These are phyloP conservation scores for Gryganskiella cystojenkinii DNA, from an alignment of 192 early-diverging fungal species.

Conservation along the genomic window DNA sequence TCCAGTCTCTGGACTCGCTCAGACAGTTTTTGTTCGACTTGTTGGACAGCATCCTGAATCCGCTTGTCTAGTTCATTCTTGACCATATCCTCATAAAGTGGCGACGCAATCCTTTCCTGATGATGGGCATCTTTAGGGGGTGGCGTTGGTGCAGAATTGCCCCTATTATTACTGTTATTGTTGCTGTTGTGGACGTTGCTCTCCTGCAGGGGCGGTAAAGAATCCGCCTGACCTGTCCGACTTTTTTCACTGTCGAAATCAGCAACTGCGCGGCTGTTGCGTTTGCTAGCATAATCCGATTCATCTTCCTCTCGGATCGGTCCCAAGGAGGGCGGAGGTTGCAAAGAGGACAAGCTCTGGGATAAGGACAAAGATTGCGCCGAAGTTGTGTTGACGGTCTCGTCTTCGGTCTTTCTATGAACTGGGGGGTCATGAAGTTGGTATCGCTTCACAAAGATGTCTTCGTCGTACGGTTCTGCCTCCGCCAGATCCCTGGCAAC, in stretches of 20 bases:
- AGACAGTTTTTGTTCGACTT: conserved; percentile 7
- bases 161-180: not conserved
- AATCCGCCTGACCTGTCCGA: not conserved
- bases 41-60: conserved; percentile 14
- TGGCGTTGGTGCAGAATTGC: not conserved
- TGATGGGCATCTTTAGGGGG: not conserved
- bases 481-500: not conserved
- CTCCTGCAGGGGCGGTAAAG: conserved; percentile 27
- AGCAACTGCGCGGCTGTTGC: not conserved
- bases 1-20: conserved; percentile 15
- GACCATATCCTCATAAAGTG: not conserved
- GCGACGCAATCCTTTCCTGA: not conserved
- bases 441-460: conserved; percentile 7
- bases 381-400: not conserved
- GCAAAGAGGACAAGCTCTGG: not conserved
- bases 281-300: too few species aligned
- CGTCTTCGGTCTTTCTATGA: not conserved
- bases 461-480: not conserved
- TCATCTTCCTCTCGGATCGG: conserved; percentile 21
- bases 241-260: not conserved
- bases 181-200: not conserved
- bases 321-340: conserved; percentile 3
- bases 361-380: not conserved
- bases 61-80: conserved; percentile 9
- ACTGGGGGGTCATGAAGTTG: conserved; percentile 22